Conservation (phyloP, 1,139 yeast genomes). For the Scheffersomyces segobiensis region DNA sequence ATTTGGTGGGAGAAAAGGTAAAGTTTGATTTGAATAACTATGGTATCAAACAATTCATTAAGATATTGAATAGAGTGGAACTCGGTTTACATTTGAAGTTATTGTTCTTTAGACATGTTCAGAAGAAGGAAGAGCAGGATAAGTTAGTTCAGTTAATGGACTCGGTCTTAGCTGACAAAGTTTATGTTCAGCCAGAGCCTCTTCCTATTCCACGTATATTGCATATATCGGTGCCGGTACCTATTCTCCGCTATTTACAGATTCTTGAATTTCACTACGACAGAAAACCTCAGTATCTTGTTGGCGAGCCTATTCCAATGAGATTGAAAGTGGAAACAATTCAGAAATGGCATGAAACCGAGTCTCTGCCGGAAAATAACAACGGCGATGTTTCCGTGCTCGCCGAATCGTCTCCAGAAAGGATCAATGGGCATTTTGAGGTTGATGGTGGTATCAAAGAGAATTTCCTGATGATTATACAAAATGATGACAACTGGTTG, state of each 20-base stretch:
- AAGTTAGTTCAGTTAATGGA: conserved; percentile 14
- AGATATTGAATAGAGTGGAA: conserved; percentile 19
- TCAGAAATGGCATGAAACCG: conserved; percentile 38
- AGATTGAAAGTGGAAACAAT: conserved; percentile 46
- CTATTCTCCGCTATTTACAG: conserved; percentile 52
- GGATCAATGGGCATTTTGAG: conserved; percentile 4
- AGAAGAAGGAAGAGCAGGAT: conserved; percentile 10
- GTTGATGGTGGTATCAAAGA: conserved; percentile 4
- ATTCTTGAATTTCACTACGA: conserved; percentile 46
- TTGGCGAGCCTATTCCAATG: conserved; percentile 63
- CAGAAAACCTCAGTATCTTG: conserved; percentile 43
- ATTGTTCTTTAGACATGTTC: conserved; percentile 16
- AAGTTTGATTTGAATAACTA: conserved; percentile 40
- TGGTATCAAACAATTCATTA: conserved; percentile 31
- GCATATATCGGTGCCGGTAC: conserved; percentile 52
- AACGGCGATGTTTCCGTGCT: conserved; percentile 16
- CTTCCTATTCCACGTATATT: conserved; percentile 18
- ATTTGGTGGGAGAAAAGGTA: conserved; percentile 23
- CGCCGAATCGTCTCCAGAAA: conserved; percentile 28
- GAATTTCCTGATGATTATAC: conserved; percentile 28
- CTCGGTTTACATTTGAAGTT: conserved; percentile 14
- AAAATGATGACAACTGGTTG: conserved; percentile 60
- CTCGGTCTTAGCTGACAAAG: conserved; percentile 7
- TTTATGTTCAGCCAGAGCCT: neutral
- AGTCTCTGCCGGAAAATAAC: conserved; percentile 5